Conservation (phyloP, 352 stramenopile species). For the Pythium brachiatum region DNA sequence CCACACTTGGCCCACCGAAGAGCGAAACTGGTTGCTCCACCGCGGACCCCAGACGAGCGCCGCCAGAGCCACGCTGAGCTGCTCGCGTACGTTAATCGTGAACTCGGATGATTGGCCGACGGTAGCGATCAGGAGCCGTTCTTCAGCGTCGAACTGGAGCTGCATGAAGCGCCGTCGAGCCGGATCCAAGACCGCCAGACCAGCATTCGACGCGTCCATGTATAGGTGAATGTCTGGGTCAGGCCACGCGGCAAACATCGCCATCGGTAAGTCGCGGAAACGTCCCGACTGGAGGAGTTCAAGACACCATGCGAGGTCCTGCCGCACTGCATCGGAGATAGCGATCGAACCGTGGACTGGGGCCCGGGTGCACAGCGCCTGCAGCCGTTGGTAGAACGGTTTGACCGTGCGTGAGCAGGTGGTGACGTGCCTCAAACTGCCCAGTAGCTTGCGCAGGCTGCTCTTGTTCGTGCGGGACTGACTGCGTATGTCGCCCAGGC, state of each 20-base stretch:
- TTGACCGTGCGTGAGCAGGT: background rate
- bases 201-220: slow-evolving; percentile 4
- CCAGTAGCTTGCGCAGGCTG: background rate
- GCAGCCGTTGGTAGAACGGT: slow-evolving; percentile 3
- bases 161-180: background rate
- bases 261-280: background rate
- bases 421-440: background rate
- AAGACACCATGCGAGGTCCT: background rate
- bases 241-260: background rate
- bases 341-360: background rate
- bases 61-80: slow-evolving; percentile 26
- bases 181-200: slow-evolving; percentile 1
- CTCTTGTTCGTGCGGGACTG: background rate
- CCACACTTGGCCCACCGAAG: slow-evolving; percentile 12
- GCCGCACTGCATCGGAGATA: background rate
- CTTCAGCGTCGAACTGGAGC: background rate
- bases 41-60: slow-evolving; percentile 19
- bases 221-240: background rate
- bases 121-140: background rate
- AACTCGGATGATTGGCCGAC: background rate
- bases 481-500: background rate
- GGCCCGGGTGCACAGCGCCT: background rate
- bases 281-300: background rate
- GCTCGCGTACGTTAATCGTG: slow-evolving; percentile 35
- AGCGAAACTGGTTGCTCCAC: background rate